Evolutionary conservation across 2,329 filamentous ascomycete species (phyloP).

Genomic region (Salinomyces thailandicus): DNA sequence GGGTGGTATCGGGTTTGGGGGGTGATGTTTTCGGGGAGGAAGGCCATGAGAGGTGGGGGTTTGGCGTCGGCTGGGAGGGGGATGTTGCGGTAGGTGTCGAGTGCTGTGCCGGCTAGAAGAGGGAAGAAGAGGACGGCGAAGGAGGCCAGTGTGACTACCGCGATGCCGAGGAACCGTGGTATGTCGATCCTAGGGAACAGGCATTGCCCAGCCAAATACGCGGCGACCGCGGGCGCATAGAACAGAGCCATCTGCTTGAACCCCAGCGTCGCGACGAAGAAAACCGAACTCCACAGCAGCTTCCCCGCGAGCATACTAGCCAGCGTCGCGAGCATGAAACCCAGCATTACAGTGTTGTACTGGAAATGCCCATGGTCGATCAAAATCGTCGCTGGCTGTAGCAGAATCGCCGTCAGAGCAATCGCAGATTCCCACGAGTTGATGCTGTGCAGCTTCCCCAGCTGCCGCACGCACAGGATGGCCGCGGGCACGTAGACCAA

Average conservation of each 20-base stretch:
- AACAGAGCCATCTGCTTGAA: slow-evolving; percentile 99
- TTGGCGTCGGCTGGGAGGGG: slow-evolving; percentile 41
- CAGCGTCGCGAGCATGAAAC: slow-evolving; percentile 74
- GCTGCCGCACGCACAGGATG: slow-evolving; percentile 75
- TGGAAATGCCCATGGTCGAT: slow-evolving; percentile 96
- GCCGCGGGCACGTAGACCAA: slow-evolving; percentile 76
- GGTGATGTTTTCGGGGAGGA: slow-evolving; percentile 47
- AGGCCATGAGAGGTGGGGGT: slow-evolving; percentile 53
- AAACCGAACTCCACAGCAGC: slow-evolving; percentile 78
- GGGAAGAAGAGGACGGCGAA: slow-evolving; percentile 70
- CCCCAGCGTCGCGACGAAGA: slow-evolving; percentile 86
- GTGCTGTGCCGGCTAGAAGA: slow-evolving; percentile 59
- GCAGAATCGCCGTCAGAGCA: slow-evolving; percentile 76
- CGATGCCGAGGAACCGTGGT: slow-evolving; percentile 62
- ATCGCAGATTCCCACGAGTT: slow-evolving; percentile 70
- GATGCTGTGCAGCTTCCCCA: slow-evolving; percentile 63
- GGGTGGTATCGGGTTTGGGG: slow-evolving; percentile 62
- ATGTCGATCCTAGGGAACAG: slow-evolving; percentile 62
- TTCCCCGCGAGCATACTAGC: slow-evolving; percentile 80
- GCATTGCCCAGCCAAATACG: slow-evolving; percentile 79
- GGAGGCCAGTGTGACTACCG: slow-evolving; percentile 58
- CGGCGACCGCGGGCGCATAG: slow-evolving; percentile 87
- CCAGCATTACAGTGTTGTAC: slow-evolving; percentile 98
- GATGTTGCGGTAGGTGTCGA: slow-evolving; percentile 56
- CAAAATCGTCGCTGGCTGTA: slow-evolving; percentile 83